Percentiles rank a stretch among this genome's conserved stretches.
These are phyloP conservation scores for Erysimum cheiranthoides DNA, from an alignment of 345 rosid genomes.

Conservation along the genomic window DNA sequence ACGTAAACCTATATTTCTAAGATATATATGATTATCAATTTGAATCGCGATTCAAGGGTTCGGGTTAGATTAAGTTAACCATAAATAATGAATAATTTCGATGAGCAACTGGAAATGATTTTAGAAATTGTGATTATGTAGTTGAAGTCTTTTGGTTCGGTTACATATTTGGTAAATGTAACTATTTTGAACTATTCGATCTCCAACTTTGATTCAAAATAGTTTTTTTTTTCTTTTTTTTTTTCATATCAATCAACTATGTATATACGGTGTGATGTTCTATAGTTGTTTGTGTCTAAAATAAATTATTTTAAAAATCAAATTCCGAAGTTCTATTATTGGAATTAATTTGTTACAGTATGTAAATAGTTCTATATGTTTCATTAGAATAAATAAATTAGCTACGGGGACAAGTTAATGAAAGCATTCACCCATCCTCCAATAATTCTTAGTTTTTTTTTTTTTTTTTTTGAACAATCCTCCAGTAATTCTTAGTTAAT, in stretches of 20 bases:
- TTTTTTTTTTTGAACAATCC: too few species aligned
- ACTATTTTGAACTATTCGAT: slow-evolving; percentile 10
- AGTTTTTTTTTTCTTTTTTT: not conserved
- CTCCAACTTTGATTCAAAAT: slow-evolving; percentile 1
- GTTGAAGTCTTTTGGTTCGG: slow-evolving; percentile 8
- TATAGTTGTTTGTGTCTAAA: slow-evolving; percentile 21
- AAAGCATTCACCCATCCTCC: not conserved
- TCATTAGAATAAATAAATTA: not conserved
- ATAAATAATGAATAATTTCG: not conserved
- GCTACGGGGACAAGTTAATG: not conserved
- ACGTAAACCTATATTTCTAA: slow-evolving; percentile 18
- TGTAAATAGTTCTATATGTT: not conserved
- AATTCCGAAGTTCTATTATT: not conserved
- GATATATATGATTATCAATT: not conserved
- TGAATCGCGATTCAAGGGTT: slow-evolving; percentile 1
- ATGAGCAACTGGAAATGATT: not conserved
- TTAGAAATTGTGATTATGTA: not conserved
- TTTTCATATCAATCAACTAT: slow-evolving; percentile 1
- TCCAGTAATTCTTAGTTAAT: not conserved
- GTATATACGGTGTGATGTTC: slow-evolving; percentile 28
- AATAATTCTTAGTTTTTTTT: not conserved
- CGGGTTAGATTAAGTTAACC: slow-evolving; percentile 16
- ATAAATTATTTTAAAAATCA: not conserved
- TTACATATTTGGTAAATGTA: slow-evolving; percentile 1
- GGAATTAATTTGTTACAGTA: not conserved